A percentile compares a stretch with the other conserved stretches of the same genome.
Conservation (phyloP, 2,329 filamentous ascomycete species). For the Chlorencoelia australis region DNA sequence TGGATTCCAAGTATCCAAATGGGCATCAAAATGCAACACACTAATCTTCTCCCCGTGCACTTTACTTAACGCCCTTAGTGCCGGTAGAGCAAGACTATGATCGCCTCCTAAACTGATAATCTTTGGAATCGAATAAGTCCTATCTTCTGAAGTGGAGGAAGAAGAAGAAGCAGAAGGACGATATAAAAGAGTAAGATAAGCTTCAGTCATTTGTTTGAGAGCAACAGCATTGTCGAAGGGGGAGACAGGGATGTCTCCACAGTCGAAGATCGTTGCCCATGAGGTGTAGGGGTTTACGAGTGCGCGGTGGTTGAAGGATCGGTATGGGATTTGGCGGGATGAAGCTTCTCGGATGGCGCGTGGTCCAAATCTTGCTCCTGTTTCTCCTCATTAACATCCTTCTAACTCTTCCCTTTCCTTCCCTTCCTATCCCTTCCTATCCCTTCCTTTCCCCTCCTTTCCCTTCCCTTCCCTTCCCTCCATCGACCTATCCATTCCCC, state of each 20-base stretch:
- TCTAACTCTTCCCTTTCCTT: background rate
- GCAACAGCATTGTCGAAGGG: slow-evolving; percentile 81
- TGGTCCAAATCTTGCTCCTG: slow-evolving; percentile 71
- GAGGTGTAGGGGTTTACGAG: slow-evolving; percentile 73
- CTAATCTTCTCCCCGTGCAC: slow-evolving; percentile 53
- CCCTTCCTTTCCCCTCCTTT: too few species aligned
- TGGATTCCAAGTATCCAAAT: slow-evolving; percentile 27
- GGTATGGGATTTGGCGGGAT: slow-evolving; percentile 53
- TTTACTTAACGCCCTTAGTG: slow-evolving; percentile 54
- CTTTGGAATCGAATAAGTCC: slow-evolving; percentile 19
- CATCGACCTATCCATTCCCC: too few species aligned
- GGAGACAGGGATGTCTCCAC: slow-evolving; percentile 80
- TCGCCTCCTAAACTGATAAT: slow-evolving; percentile 64
- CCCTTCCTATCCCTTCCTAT: too few species aligned
- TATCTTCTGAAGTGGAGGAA: slow-evolving; percentile 12
- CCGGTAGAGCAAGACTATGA: slow-evolving; percentile 60
- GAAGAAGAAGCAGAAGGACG: slow-evolving; percentile 20
- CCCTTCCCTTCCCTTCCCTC: too few species aligned
- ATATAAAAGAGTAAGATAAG: slow-evolving; percentile 22
- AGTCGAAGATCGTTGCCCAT: slow-evolving; percentile 75
- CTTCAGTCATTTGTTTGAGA: slow-evolving; percentile 62
- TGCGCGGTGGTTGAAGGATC: slow-evolving; percentile 60
- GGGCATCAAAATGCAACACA: slow-evolving; percentile 64
- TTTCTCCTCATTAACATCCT: slow-evolving; percentile 1
- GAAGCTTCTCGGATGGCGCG: slow-evolving; percentile 80